phyloP scores from a whole-genome alignment of 192 early-diverging fungal genomes.

The Coemansia sp. region DNA sequence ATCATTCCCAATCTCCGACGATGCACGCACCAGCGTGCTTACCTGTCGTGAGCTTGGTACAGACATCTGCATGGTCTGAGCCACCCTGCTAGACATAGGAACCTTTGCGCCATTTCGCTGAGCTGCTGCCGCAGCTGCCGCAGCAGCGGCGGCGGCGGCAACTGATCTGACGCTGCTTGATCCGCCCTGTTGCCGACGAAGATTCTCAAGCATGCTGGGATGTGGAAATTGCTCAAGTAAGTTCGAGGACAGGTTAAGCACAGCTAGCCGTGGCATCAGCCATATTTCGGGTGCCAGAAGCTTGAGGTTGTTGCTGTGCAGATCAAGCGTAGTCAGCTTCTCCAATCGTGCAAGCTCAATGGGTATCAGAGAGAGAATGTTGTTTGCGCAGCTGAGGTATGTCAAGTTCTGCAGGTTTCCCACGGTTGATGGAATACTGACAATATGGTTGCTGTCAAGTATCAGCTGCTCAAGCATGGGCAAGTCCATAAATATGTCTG shows the following conservation, averaged over 20 bases:
- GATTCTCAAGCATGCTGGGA: constrained; percentile 59
- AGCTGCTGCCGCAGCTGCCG: constrained; percentile 52
- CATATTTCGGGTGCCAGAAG: constrained; percentile 75
- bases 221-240: constrained; percentile 77
- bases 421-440: constrained; percentile 63
- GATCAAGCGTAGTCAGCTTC: constrained; percentile 62
- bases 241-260: constrained; percentile 81
- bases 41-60: constrained; percentile 29
- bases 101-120: constrained; percentile 37
- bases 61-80: constrained; percentile 38
- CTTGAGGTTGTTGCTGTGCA: constrained; percentile 76
- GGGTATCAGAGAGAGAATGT: constrained; percentile 66
- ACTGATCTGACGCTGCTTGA: constrained; percentile 48
- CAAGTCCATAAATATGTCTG: constrained; percentile 61
- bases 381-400: constrained; percentile 65
- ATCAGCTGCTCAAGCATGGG: constrained; percentile 59
- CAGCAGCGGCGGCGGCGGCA: constrained; percentile 47
- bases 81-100: constrained; percentile 15
- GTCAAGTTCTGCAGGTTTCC: constrained; percentile 57
- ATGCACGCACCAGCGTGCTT: constrained; percentile 38
- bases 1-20: constrained; percentile 24
- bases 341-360: constrained; percentile 65
- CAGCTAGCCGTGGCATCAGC: constrained; percentile 64
- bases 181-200: constrained; percentile 48
- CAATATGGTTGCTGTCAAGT: constrained; percentile 71